phyloP scores from a whole-genome alignment of 1,284 basidiomycete species.

The Cystobasidium sp. region DNA sequence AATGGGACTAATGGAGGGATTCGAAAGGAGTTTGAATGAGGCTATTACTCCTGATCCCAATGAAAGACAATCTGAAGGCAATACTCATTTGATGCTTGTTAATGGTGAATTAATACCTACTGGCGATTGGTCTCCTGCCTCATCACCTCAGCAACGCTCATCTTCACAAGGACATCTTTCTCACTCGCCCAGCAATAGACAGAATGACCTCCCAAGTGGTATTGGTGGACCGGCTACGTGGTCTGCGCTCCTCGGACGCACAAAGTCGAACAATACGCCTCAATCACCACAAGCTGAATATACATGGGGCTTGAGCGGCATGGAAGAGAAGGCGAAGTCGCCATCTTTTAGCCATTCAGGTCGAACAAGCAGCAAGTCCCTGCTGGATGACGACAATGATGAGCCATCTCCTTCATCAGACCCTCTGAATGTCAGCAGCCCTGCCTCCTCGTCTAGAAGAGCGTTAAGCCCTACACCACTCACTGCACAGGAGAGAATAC shows the following conservation, averaged over 20 bases:
- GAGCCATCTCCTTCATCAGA: not conserved
- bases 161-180: not conserved
- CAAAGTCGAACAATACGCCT: not conserved
- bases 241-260: conserved; percentile 29
- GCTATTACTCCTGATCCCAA: conserved; percentile 31
- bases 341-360: not conserved
- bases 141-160: conserved; percentile 4
- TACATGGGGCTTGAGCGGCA: conserved; percentile 2
- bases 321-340: not conserved
- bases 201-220: conserved; percentile 30
- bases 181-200: not conserved
- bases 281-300: conserved; percentile 15
- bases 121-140: conserved; percentile 21
- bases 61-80: not conserved
- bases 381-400: conserved; percentile 15
- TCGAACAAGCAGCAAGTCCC: not conserved
- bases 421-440: not conserved
- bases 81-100: conserved; percentile 15
- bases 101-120: conserved; percentile 37
- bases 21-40: conserved; percentile 46
- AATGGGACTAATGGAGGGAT: conserved; percentile 49
- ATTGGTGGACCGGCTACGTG: conserved; percentile 35
- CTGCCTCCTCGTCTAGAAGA: not conserved
- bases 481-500: conserved; percentile 19
- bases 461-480: conserved; percentile 4